phyloP scores from a whole-genome alignment of 805 yeast species.

The Metschnikowia anglica region DNA sequence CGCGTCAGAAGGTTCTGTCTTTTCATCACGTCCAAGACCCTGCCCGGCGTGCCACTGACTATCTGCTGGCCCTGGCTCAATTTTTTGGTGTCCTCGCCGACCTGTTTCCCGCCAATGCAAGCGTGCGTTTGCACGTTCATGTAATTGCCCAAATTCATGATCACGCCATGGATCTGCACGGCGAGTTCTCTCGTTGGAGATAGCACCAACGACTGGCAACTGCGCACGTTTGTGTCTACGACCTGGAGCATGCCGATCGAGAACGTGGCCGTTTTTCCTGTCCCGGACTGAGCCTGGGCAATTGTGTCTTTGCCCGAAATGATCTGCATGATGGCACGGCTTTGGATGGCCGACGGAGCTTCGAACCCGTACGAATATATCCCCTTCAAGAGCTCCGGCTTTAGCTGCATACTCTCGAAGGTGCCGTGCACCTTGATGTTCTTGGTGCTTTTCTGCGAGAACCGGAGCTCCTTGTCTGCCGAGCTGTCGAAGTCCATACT shows the following conservation, averaged over 20 bases:
- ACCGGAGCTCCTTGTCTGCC: slow-evolving; percentile 53
- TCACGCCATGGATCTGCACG: slow-evolving; percentile 85
- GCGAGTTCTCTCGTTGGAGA: slow-evolving; percentile 98
- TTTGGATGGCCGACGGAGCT: slow-evolving; percentile 95
- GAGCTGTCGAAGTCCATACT: slow-evolving; percentile 59
- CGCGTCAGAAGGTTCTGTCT: slow-evolving; percentile 74
- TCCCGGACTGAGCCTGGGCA: slow-evolving; percentile 99
- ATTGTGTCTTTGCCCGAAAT: slow-evolving; percentile 91
- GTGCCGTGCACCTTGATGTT: slow-evolving; percentile 53
- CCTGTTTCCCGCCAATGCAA: slow-evolving; percentile 89
- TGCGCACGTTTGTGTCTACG: slow-evolving; percentile 68
- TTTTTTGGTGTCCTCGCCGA: slow-evolving; percentile 75
- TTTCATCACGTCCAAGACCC: slow-evolving; percentile 88
- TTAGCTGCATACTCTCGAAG: slow-evolving; percentile 42
- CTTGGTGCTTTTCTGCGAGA: slow-evolving; percentile 50
- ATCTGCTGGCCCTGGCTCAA: slow-evolving; percentile 81
- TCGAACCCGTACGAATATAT: slow-evolving; percentile 92
- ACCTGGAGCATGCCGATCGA: slow-evolving; percentile 90
- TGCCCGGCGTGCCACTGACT: slow-evolving; percentile 96
- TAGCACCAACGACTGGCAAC: slow-evolving; percentile 84
- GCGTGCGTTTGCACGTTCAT: slow-evolving; percentile 86
- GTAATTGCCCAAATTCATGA: slow-evolving; percentile 81
- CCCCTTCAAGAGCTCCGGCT: slow-evolving; percentile 45
- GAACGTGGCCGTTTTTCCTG: slow-evolving; percentile 99
- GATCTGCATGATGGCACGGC: slow-evolving; percentile 94